Conservation (phyloP, 2,329 filamentous ascomycete genomes). For the Waltergamsia citrina region DNA sequence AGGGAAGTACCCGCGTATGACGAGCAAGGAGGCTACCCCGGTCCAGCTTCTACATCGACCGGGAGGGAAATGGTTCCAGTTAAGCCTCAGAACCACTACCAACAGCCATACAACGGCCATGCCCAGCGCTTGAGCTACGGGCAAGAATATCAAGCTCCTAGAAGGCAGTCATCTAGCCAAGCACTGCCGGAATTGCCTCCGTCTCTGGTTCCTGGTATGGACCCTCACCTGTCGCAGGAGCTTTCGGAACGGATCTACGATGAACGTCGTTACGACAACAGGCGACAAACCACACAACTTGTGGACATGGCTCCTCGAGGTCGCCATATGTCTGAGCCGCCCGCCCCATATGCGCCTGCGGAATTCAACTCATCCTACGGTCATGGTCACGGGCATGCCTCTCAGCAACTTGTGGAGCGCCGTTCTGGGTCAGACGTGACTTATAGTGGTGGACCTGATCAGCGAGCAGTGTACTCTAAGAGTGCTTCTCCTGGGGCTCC, state of each 20-base stretch:
- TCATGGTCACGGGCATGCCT: constrained; percentile 11
- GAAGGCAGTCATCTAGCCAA: constrained; percentile 20
- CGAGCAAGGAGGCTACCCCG: too few relatives aligned
- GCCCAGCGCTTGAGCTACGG: constrained; percentile 13
- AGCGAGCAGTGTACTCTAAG: not conserved
- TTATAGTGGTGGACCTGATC: constrained; percentile 21
- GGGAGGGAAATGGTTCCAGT: too few relatives aligned
- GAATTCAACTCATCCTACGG: constrained; percentile 17
- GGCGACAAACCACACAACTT: constrained; percentile 31
- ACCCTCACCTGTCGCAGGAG: constrained; percentile 45
- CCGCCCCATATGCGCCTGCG: constrained; percentile 14
- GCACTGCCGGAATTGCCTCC: constrained; percentile 39
- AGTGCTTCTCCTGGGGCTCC: constrained; percentile 28
- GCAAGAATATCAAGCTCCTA: not conserved
- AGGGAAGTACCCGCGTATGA: constrained; percentile 1
- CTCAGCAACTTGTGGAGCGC: not conserved
- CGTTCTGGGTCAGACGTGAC: constrained; percentile 12
- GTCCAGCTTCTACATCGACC: too few relatives aligned
- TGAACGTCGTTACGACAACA: constrained; percentile 37
- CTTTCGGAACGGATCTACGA: constrained; percentile 48
- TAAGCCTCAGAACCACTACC: constrained; percentile 1
- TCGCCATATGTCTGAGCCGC: constrained; percentile 21
- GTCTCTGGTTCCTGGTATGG: constrained; percentile 51
- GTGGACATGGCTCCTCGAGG: constrained; percentile 31
- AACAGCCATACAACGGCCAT: constrained; percentile 11